A percentile compares a stretch with the other conserved stretches of the same genome.
phyloP scores from a whole-genome alignment of 1,284 basidiomycete genomes.

The Ganoderma lingzhi region DNA sequence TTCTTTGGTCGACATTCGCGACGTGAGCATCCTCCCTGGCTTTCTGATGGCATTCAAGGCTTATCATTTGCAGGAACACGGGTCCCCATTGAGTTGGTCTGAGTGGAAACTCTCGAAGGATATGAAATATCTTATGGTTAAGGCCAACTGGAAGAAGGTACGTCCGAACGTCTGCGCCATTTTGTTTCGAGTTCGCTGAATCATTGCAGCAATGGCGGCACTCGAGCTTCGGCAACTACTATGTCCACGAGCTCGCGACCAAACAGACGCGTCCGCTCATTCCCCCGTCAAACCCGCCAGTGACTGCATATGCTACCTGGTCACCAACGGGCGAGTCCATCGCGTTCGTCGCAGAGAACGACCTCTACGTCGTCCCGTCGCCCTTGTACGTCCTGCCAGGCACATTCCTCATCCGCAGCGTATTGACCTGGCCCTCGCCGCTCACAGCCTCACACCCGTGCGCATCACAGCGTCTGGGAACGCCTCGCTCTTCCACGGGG shows the following conservation, averaged over 20 bases:
- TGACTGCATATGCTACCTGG: constrained; percentile 85
- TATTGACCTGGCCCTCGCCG: not conserved
- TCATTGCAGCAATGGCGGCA: constrained; percentile 87
- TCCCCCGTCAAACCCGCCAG: constrained; percentile 70
- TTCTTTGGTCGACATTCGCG: constrained; percentile 61
- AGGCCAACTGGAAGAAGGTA: constrained; percentile 78
- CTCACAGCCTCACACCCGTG: constrained; percentile 58
- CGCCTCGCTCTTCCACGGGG: constrained; percentile 89
- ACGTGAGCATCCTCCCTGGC: constrained; percentile 53
- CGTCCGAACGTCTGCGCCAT: constrained; percentile 10
- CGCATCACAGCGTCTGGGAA: constrained; percentile 87
- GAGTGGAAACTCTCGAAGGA: constrained; percentile 88
- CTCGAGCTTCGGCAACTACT: constrained; percentile 90
- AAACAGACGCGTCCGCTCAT: constrained; percentile 74
- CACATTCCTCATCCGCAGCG: not conserved
- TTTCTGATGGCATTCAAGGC: not conserved
- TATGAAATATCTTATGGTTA: constrained; percentile 86
- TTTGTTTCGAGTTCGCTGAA: constrained; percentile 10
- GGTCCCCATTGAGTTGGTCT: constrained; percentile 58
- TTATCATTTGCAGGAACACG: constrained; percentile 57
- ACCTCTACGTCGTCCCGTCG: constrained; percentile 81
- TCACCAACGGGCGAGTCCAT: constrained; percentile 84
- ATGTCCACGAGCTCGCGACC: constrained; percentile 74
- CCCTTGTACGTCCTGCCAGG: constrained; percentile 63
- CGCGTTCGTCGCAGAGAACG: constrained; percentile 85